Evolutionary conservation across 768 basidiomycete genomes (phyloP).

Genomic region (Lanmaoa rubissima): DNA sequence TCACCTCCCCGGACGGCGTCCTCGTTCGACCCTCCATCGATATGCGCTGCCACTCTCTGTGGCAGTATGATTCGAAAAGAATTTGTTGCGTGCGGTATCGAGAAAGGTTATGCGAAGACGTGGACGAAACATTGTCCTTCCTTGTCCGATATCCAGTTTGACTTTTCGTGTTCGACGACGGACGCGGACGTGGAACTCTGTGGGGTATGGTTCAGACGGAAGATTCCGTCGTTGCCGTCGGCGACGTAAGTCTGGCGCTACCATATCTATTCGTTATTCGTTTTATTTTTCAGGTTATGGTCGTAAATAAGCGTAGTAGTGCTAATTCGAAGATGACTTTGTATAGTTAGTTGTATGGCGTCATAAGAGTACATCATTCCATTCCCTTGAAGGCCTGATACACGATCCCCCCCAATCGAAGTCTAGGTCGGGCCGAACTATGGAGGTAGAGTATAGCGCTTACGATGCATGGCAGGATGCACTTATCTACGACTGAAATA

Average conservation of each 20-base stretch:
- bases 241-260: not conserved
- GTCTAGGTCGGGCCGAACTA: too few species aligned
- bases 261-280: not conserved
- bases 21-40: not conserved
- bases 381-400: too few species aligned
- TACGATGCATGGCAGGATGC: too few species aligned
- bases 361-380: not conserved
- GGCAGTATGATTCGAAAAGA: conserved; percentile 16
- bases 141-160: conserved; percentile 28
- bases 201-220: conserved; percentile 32
- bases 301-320: not conserved
- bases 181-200: conserved; percentile 30
- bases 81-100: conserved; percentile 27
- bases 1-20: conserved; percentile 2
- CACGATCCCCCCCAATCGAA: too few species aligned
- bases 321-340: not conserved
- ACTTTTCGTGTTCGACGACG: conserved; percentile 27
- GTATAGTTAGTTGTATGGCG: conserved; percentile 3
- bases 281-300: not conserved
- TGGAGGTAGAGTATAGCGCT: too few species aligned
- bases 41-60: not conserved
- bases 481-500: too few species aligned
- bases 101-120: conserved; percentile 26
- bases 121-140: conserved; percentile 32
- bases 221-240: conserved; percentile 5